Conservation (phyloP, 495 filamentous ascomycete species). For the Articulospora tetracladia region DNA sequence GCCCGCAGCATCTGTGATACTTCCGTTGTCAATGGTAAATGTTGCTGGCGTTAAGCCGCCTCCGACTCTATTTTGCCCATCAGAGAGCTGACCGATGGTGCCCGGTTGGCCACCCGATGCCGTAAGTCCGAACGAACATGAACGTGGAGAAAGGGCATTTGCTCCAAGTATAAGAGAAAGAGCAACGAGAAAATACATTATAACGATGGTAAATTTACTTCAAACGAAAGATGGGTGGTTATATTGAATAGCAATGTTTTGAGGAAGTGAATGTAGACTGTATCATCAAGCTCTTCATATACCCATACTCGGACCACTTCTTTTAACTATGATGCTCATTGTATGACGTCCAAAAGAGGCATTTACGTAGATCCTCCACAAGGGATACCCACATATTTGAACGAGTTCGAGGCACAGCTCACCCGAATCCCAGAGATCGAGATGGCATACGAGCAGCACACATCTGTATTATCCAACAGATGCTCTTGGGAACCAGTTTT, state of each 20-base stretch:
- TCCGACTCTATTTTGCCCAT: constrained; percentile 53
- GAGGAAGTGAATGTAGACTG: not conserved
- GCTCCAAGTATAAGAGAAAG: constrained; percentile 11
- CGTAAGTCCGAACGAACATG: constrained; percentile 47
- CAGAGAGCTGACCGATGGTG: constrained; percentile 45
- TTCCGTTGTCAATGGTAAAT: constrained; percentile 45
- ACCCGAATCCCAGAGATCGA: not conserved
- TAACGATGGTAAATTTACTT: not conserved
- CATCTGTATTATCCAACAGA: not conserved
- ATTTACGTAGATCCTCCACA: not conserved
- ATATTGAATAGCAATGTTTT: not conserved
- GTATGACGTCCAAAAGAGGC: not conserved
- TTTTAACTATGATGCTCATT: not conserved
- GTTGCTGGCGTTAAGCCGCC: constrained; percentile 33
- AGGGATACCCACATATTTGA: not conserved
- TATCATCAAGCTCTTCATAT: not conserved
- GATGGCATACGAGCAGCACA: not conserved
- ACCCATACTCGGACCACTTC: not conserved
- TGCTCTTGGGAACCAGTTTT: not conserved
- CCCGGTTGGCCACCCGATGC: constrained; percentile 42
- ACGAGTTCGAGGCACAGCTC: not conserved
- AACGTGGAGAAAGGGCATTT: constrained; percentile 7
- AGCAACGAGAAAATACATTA: constrained; percentile 9
- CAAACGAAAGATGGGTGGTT: not conserved
- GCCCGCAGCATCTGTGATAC: constrained; percentile 47